Conservation (phyloP, 192 early-diverging fungal species). For the Coemansia sp. region DNA sequence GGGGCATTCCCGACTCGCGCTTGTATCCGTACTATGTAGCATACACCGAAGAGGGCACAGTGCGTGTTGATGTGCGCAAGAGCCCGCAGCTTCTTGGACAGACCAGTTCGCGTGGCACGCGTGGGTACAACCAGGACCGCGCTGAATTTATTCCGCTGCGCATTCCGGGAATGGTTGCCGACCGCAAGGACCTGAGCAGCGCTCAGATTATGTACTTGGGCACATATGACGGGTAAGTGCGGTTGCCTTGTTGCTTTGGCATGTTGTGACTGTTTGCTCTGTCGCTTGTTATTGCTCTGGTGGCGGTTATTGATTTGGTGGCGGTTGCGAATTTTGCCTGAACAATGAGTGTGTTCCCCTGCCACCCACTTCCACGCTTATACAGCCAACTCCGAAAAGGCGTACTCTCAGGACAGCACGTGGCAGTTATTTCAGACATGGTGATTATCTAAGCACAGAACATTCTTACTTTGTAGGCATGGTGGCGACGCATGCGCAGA, state of each 20-base stretch:
- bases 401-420: background rate
- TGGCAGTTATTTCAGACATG: constrained; percentile 1
- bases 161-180: constrained; percentile 50
- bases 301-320: constrained; percentile 1
- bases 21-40: constrained; percentile 48
- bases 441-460: constrained; percentile 1
- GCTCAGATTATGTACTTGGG: constrained; percentile 52
- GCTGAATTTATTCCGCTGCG: constrained; percentile 51
- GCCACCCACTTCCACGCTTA: background rate
- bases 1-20: background rate
- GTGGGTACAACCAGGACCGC: constrained; percentile 51
- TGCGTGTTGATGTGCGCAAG: constrained; percentile 52
- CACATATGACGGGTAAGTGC: constrained; percentile 48
- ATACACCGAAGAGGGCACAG: constrained; percentile 47
- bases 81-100: constrained; percentile 48
- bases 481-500: constrained; percentile 51
- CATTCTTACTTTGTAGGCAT: constrained; percentile 24
- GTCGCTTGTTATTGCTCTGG: background rate
- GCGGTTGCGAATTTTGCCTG: constrained; percentile 4
- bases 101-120: constrained; percentile 44
- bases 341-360: background rate
- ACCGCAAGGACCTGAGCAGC: constrained; percentile 42
- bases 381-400: background rate
- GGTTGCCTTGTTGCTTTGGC: too few species aligned
- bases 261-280: too few species aligned